These are phyloP conservation scores for Sanghuangporus sanghuang DNA, from an alignment of 1,284 basidiomycete genomes.

Conservation along the genomic window DNA sequence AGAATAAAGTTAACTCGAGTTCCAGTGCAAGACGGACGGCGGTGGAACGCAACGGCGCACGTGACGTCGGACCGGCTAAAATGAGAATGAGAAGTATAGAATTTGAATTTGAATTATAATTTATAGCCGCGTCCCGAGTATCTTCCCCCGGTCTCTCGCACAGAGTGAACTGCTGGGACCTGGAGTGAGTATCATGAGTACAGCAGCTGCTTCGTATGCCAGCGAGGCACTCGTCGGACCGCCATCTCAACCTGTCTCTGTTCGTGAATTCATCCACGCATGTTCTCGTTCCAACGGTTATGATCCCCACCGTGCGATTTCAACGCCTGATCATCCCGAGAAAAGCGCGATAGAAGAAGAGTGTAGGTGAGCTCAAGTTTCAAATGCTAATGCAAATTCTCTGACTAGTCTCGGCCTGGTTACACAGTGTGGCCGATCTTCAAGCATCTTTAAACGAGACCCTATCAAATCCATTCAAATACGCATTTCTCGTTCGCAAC, in stretches of 20 bases:
- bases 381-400: background rate
- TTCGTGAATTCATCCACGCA: conserved; percentile 9
- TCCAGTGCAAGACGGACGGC: background rate
- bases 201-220: conserved; percentile 11
- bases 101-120: no score
- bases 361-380: conserved; percentile 17
- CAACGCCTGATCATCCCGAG: background rate
- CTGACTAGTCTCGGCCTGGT: background rate
- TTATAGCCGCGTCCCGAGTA: no score
- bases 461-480: conserved; percentile 52
- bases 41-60: background rate
- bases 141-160: no score
- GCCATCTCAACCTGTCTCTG: conserved; percentile 17
- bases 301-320: background rate
- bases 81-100: background rate
- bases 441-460: conserved; percentile 38
- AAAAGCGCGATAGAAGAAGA: conserved; percentile 11
- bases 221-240: conserved; percentile 20
- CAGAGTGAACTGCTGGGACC: background rate
- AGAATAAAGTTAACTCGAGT: background rate
- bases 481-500: conserved; percentile 47
- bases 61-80: background rate
- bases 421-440: conserved; percentile 50
- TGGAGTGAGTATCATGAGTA: background rate
- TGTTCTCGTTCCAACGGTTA: background rate